Conservation (phyloP, 192 early-diverging fungal genomes). For the Haplosporangium gracile region DNA sequence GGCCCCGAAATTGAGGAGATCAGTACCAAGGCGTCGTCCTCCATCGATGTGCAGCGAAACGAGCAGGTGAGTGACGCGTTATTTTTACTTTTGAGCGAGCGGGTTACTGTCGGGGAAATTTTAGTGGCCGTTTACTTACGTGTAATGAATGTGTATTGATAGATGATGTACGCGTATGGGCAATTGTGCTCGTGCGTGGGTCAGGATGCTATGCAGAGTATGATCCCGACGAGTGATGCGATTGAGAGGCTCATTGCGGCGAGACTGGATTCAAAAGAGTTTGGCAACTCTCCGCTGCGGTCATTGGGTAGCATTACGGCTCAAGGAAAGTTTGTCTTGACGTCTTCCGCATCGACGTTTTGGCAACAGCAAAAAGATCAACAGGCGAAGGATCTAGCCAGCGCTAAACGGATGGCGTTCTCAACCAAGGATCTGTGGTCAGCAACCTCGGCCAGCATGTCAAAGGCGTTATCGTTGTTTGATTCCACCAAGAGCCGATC, state of each 20-base stretch:
- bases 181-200: constrained; percentile 67
- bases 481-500: constrained; percentile 36
- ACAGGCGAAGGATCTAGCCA: constrained; percentile 33
- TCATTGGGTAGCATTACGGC: constrained; percentile 48
- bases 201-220: constrained; percentile 63
- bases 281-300: constrained; percentile 50
- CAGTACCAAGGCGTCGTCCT: constrained; percentile 34
- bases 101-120: not conserved
- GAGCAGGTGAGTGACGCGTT: constrained; percentile 57
- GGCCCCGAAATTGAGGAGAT: constrained; percentile 46
- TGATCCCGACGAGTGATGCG: constrained; percentile 66
- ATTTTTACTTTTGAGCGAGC: not conserved
- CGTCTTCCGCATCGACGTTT: constrained; percentile 30
- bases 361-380: constrained; percentile 53
- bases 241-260: constrained; percentile 67
- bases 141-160: not conserved
- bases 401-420: constrained; percentile 32
- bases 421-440: constrained; percentile 57
- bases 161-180: constrained; percentile 74
- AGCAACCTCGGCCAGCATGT: constrained; percentile 53
- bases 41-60: constrained; percentile 61
- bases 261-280: constrained; percentile 58
- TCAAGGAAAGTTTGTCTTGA: constrained; percentile 51
- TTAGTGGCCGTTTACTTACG: not conserved
- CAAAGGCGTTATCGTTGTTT: constrained; percentile 43